Base-by-base conservation (phyloP, 495 filamentous ascomycete genomes). In the Pseudomonodictys pantanalensis region DNA sequence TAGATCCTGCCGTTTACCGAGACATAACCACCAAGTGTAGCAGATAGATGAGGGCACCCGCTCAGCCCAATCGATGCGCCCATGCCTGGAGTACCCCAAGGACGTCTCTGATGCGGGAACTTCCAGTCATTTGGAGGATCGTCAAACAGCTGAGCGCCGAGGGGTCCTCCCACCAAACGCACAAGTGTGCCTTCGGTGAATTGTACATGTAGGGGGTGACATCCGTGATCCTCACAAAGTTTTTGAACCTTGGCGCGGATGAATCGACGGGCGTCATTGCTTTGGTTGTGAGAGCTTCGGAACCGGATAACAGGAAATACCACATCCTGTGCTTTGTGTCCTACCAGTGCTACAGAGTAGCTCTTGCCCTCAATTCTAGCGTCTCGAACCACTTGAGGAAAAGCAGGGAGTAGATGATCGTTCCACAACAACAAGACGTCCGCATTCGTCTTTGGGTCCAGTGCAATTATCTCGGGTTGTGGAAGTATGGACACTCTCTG, bases 21-120 rank as follows among this genome's bases (percentile, higher is more conserved):
- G 2, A 57, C 41, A n/a, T 57, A 48, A n/a, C 53, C 53, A n/a
- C 53, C 53, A 4, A 48, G 29, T 15, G 53, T 57, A n/a, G 43
- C 53, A 15, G 53, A 57, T 8, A 47, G 26, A 48, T 57, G 53
- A 3, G 18, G 25, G 23, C 53, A 57, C 1, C 22, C n/a, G 22
- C 2, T n/a, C 30, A 48, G 12, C 9, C 53, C 53, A 39, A 57
- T 57, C 11, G 53, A 57, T 2, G 26, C 53, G 15, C 53, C 30
- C 42, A 57, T 47, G 1, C 53, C 53, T 39, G 43, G 42, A 15
- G 15, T 26, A 22, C 23, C 18, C 42, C 53, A 55, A 18, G 17
- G 26, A 11, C 53, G 42, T 33, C 42, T 26, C 9, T 35, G 20
- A 46, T 57, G 53, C 9, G 53, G 53, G 28, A 57, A 57, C 12